Conservation (phyloP, 2,329 filamentous ascomycete species). For the Fonsecaea multimorphosa region DNA sequence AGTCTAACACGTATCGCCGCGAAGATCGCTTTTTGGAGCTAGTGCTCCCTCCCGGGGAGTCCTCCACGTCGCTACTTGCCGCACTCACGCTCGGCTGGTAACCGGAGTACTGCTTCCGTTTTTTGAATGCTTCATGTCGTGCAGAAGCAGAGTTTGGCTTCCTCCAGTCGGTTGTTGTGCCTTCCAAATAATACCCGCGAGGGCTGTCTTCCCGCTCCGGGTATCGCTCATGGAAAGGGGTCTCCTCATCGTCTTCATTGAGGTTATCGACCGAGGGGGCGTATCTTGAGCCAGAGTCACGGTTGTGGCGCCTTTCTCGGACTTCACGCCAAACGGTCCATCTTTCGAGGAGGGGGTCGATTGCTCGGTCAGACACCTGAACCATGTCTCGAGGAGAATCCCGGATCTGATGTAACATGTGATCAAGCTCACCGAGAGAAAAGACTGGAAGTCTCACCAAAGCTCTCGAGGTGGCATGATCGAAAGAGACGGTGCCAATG, state of each 20-base stretch:
- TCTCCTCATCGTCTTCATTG: conserved; percentile 36
- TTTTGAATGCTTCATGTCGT: conserved; percentile 42
- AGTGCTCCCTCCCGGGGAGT: conserved; percentile 35
- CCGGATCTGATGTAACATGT: conserved; percentile 44
- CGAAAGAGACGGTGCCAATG: conserved; percentile 23
- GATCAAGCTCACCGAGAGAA: conserved; percentile 46
- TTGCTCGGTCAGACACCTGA: conserved; percentile 45
- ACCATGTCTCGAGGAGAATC: conserved; percentile 49
- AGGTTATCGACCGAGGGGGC: conserved; percentile 38
- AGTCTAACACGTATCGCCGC: conserved; percentile 37
- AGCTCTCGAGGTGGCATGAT: conserved; percentile 33
- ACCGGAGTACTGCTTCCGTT: conserved; percentile 44
- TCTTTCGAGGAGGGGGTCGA: conserved; percentile 44
- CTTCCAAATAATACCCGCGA: conserved; percentile 46
- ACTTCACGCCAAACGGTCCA: conserved; percentile 41
- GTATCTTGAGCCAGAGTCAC: conserved; percentile 30
- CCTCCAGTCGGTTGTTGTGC: conserved; percentile 46
- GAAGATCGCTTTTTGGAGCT: conserved; percentile 31
- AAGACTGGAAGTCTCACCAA: conserved; percentile 42
- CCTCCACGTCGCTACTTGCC: conserved; percentile 45
- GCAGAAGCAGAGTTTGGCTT: conserved; percentile 48
- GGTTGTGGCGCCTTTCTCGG: conserved; percentile 34
- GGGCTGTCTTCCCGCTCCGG: conserved; percentile 39
- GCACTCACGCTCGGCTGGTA: conserved; percentile 47
- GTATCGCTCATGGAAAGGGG: conserved; percentile 39